phyloP scores from a whole-genome alignment of 805 yeast species.

The Suhomyces faveliae region DNA sequence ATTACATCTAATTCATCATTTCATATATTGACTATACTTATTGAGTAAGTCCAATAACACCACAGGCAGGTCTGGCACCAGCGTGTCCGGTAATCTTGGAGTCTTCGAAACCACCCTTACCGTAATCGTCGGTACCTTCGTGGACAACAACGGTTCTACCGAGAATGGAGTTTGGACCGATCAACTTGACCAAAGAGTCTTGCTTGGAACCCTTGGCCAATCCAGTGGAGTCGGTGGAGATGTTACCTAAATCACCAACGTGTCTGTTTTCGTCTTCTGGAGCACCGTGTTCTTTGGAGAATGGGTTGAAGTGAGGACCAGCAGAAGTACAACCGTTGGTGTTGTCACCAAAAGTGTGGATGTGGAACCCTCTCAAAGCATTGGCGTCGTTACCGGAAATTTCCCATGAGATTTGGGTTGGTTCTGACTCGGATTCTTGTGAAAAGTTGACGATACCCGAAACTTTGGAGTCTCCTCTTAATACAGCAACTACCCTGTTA shows the following conservation, averaged over 20 bases:
- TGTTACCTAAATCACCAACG: conserved; percentile 96
- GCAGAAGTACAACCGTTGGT: conserved; percentile 99
- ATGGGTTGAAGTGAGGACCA: conserved; percentile 96
- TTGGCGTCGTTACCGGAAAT: conserved; percentile 85
- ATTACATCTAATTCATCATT: not conserved
- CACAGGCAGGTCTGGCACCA: conserved; percentile 98
- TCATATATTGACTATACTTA: conserved; percentile 10
- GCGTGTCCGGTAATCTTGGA: conserved; percentile 96
- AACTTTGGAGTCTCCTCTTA: conserved; percentile 92
- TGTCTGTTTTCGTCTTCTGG: conserved; percentile 81
- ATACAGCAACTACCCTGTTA: conserved; percentile 71
- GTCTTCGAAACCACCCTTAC: conserved; percentile 90
- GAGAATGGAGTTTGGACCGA: conserved; percentile 83
- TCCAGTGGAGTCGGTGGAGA: conserved; percentile 83
- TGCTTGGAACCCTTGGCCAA: conserved; percentile 86
- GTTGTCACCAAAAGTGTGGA: conserved; percentile 97
- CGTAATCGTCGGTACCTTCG: conserved; percentile 89
- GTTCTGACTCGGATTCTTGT: conserved; percentile 74
- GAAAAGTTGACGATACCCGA: conserved; percentile 85
- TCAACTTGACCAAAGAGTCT: conserved; percentile 72
- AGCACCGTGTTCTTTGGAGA: conserved; percentile 85
- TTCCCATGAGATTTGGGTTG: conserved; percentile 86
- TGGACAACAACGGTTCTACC: conserved; percentile 97
- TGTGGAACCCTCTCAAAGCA: conserved; percentile 94
- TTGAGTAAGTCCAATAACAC: conserved; percentile 81